Evolutionary conservation across 2,329 filamentous ascomycete species (phyloP), one percentile per base, ranked within the genome.

Genomic region (Pseudofabraea citricarpa): DNA sequence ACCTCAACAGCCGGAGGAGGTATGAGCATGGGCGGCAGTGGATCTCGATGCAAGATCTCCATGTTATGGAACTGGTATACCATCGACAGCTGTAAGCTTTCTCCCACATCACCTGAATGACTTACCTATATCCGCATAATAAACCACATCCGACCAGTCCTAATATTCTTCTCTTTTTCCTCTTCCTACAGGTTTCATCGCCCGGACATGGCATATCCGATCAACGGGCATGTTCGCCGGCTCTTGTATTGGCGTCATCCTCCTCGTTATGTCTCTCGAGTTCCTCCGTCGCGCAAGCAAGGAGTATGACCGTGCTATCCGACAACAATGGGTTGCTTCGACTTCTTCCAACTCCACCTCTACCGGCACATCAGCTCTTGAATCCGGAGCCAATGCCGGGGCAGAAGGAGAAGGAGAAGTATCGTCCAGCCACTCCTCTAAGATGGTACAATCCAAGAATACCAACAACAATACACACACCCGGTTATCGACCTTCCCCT

Each of bases 1-100:
- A n/a, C n/a, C n/a, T n/a, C n/a, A n/a, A n/a, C n/a, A n/a, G n/a
- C n/a, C n/a, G n/a, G n/a, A n/a, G n/a, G n/a, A n/a, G n/a, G n/a
- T n/a, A n/a, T n/a, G n/a, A n/a, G n/a, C n/a, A n/a, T n/a, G n/a
- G n/a, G n/a, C n/a, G n/a, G n/a, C n/a, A n/a, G n/a, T n/a, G n/a
- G n/a, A n/a, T n/a, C n/a, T n/a, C n/a, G n/a, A n/a, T n/a, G n/a
- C n/a, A n/a, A n/a, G n/a, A n/a, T n/a, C n/a, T n/a, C n/a, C n/a
- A 90, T 89, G 85, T 69, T 87, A 31, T 88, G 85, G 83, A 90
- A 89, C 63, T 87, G 83, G 83, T 73, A 85, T 62, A 84, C 81
- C 3, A 69, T 86, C 59, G 80, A 85, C 59, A 66, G 81, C 16
- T 88, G 81, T 56, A 32, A 18, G 43, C 40, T n/a, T n/a, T n/a